Percentiles rank a stretch among this genome's conserved stretches.
Conservation (phyloP, 345 rosid species). For the Euphorbia lathyris region DNA sequence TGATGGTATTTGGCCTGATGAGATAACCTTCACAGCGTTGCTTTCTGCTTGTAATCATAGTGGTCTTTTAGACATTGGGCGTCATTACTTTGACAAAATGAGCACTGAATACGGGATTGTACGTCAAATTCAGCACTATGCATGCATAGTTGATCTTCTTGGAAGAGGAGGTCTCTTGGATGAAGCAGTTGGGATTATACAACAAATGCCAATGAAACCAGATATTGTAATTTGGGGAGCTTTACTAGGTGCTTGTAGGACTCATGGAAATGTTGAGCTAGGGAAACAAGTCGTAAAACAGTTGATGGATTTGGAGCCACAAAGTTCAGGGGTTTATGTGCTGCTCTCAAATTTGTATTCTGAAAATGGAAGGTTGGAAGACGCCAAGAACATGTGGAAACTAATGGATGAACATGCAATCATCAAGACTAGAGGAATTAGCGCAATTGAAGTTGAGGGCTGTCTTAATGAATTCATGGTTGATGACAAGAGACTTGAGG, state of each 20-base stretch:
- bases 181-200: conserved; percentile 31
- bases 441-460: conserved; percentile 30
- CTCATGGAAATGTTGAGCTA: conserved; percentile 13
- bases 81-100: conserved; percentile 39
- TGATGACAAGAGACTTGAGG: conserved; percentile 28
- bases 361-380: conserved; percentile 30
- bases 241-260: conserved; percentile 16
- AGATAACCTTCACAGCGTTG: conserved; percentile 43
- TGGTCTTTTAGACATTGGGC: conserved; percentile 44
- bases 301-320: conserved; percentile 15
- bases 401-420: conserved; percentile 30
- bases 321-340: conserved; percentile 13
- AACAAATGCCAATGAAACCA: conserved; percentile 17
- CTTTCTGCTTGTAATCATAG: conserved; percentile 49
- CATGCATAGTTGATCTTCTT: conserved; percentile 52
- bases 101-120: conserved; percentile 32
- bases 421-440: conserved; percentile 30
- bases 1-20: conserved; percentile 27
- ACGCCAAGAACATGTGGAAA: conserved; percentile 30
- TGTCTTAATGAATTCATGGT: conserved; percentile 37
- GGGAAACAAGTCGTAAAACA: conserved; percentile 20
- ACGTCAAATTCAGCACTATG: conserved; percentile 53
- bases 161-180: conserved; percentile 42
- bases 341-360: conserved; percentile 15
- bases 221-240: conserved; percentile 21